Evolutionary conservation across 1,139 yeast genomes (phyloP), one percentile per base, ranked within the genome.

Genomic region (Blastobotrys aristatus): DNA sequence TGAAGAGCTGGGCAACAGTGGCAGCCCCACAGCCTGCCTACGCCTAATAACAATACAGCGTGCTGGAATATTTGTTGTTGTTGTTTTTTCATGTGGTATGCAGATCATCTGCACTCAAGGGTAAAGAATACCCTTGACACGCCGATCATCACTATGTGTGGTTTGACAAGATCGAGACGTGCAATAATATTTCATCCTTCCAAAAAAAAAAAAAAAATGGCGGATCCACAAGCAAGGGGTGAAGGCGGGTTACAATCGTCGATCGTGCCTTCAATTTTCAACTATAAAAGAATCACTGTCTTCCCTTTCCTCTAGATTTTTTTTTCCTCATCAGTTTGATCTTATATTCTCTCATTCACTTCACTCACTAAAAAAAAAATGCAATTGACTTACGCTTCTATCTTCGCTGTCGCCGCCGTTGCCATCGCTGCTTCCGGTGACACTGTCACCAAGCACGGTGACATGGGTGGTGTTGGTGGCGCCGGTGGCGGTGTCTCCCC

Each of bases 391-490:
- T 13, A n/a, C 16, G 21, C 30, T 37, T 20, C 40, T 22, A 24
- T 37, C 11, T n/a, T 37, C 18, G 30, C 21, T 22, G 13, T 37
- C 30, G 30, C 30, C 8, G 30, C 30, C 13, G 16, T 37, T 4
- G 40, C 40, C 20, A 16, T 37, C 17, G 40, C 40, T 7, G 30
- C 40, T 24, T 24, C 27, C 18, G 40, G 20, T n/a, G 29, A 37
- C 30, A 14, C 18, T n/a, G 29, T 13, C 30, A 16, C 20, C 14
- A 4, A 18, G 10, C 40, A 37, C 40, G 40, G 40, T 37, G 40
- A 37, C 20, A 21, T 16, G n/a, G 40, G 40, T 37, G 40, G 40
- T 37, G 40, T 37, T 13, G 40, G 40, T 13, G 40, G 40, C 22
- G 20, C 17, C 30, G 40, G 40, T 24, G 40, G 40, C 22, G 40